Evolutionary conservation across 768 basidiomycete species (phyloP), one percentile per base, ranked within the genome.

Genomic region (Tricholoma bakamatsutake): DNA sequence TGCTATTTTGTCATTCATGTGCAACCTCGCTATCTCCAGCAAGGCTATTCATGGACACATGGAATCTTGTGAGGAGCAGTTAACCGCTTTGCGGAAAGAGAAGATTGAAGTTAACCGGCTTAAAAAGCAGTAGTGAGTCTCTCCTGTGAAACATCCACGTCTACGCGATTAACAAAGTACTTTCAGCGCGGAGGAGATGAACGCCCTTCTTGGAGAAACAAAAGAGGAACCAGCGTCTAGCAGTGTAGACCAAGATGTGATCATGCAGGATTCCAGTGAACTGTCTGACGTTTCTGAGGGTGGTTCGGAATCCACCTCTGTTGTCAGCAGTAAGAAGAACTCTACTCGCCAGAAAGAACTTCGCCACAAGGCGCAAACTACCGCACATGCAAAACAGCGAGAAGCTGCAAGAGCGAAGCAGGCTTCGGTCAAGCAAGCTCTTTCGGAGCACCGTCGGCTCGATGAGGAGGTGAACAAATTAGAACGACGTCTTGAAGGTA

Each of bases 21-120:
- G 87, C 71, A 92, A 95, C 64, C 71, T 95, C 50, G 93, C 88
- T 1, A 83, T 94, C 24, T 93, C 94, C 21, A 93, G 91, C 70
- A 96, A 93, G 71, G 80, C 84, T 9, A 85, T 98, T 18, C 90
- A 94, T 65, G 71, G 80, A 5, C 90, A 92, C 63, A 89, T 98
- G 83, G 97, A 99, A 64, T 80, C 83, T 45, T 92, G 90, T 63
- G 93, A 95, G 65, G 82, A 89, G 62, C 86, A 89, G 60, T 70
- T 99, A 59, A 98, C 97, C 8, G 91, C 94, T 27, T 76, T 97
- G 33, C 75, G 97, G 59, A 99, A 98, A 71, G 92, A 96, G 69
- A 90, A 95, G 69, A 93, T 95, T 31, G 97, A 98, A 59, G 84
- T 94, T 58, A 97, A 97, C 72, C 81, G 95, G 57, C 76, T 87